Evolutionary conservation across 176 grass and related monocot species (phyloP), one percentile per base, ranked within the genome.

Genomic region (Melocanna baccifera): DNA sequence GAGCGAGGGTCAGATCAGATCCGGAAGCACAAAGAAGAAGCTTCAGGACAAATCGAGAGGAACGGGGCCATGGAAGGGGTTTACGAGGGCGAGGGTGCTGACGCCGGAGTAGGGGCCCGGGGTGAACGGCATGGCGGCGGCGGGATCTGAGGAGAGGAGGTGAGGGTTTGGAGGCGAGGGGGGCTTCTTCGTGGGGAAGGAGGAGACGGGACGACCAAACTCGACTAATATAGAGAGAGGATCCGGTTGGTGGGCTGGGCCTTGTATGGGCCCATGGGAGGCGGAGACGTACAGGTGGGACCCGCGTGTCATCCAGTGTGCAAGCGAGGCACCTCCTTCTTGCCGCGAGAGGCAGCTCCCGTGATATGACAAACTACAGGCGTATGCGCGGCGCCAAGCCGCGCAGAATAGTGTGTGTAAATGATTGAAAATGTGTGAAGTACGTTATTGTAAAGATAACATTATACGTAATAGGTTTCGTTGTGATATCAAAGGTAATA

Each of bases 91-190:
- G 71, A 97, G 89, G 69, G 89, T 94, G 89, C 94, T 97, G 85
- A 88, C 83, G 87, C 94, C 94, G 65, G 94, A 97, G 87, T 97
- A 97, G 69, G 94, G 94, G 30, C 94, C 78, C 55, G 94, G 91
- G 58, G 87, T 67, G 76, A 89, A 88, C 76, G 94, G 91, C 94
- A 97, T 97, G 65, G 36, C 77, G 28, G 28, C 87, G 81, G 42
- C 42, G 42, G 42, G 50, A 80, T 80, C 84, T 19, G 42, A 45
- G 12, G 52, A 19, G n/a, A 1, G 65, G 64, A 18, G 51, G 19
- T 2, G 74, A 51, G 62, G 75, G 75, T 18, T 51, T 73, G 39
- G 19, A 22, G 14, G 30, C 2, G 63, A n/a, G 32, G 46, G 36
- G 13, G 59, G 64, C 46, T 61, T 25, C 61, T 43, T 48, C 19